Base-by-base conservation (phyloP, 2,329 filamentous ascomycete genomes). In the Aspergillus hortae region DNA sequence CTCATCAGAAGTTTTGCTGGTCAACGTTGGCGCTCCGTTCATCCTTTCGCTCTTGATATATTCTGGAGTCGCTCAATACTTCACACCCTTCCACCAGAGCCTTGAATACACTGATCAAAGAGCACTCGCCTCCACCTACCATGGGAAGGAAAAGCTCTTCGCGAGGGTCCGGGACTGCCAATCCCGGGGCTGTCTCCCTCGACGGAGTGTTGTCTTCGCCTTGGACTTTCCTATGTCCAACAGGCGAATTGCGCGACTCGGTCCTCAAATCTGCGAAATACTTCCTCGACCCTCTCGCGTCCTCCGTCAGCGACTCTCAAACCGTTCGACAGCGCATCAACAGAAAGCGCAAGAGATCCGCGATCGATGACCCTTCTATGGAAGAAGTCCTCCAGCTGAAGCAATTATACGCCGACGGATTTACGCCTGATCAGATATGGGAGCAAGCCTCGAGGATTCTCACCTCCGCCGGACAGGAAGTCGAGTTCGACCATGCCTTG, bases 401-500 rank as follows among this genome's bases (percentile, higher is more conserved):
- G 62, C 91, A 89, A 70, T 77, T 99, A 14, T 89, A 96, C 67
- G 78, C 90, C 6, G 85, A 95, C 52, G 94, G 92, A 0, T 96
- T 97, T 61, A 89, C 88, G 62, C 86, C 89, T 10, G 84, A 86
- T 17, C 92, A 97, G 72, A 86, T 99, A 41, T 99, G 92, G 89
- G 90, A 96, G 71, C 94, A 99, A 74, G 88, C 90, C 7, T 87
- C 86, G 65, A 84, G 89, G 62, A 90, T 97, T 17, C 85, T 97
- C 52, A 80, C 88, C 56, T 82, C 85, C 44, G 73, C 85, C 6
- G 75, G 75, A 41, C 70, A 75, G 15, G 79, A 86, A 63, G 75
- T 82, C 3, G 77, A 82, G 61, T 71, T 62, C 66, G 60, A 77
- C 68, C 32, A 68, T 78, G 41, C 72, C 69, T 45, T 71, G 68